These are phyloP conservation scores for Lactarius hengduanensis DNA, from an alignment of 768 basidiomycete species.

Conservation along the genomic window DNA sequence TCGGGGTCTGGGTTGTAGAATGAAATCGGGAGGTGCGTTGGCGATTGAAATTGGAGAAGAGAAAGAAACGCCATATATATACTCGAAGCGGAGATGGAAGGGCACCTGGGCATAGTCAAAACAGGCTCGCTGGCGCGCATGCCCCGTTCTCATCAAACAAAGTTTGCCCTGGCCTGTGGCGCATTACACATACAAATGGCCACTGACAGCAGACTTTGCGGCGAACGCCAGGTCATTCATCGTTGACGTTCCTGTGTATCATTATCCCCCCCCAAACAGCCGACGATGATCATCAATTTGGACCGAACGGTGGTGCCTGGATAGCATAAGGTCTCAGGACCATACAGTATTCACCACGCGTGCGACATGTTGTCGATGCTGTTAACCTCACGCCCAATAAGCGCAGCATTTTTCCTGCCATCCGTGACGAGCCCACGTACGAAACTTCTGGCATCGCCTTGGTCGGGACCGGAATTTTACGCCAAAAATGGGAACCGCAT, in stretches of 20 bases:
- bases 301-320: neutral
- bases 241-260: neutral
- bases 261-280: conserved; percentile 7
- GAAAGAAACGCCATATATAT: neutral
- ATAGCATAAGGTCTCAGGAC: neutral
- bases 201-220: conserved; percentile 1
- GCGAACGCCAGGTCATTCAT: conserved; percentile 4
- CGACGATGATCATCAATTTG: neutral
- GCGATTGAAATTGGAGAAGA: neutral
- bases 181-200: neutral
- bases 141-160: conserved; percentile 5
- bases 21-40: neutral
- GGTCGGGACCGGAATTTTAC: neutral
- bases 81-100: neutral
- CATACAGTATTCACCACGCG: neutral
- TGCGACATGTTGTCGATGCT: neutral
- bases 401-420: neutral
- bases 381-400: conserved; percentile 1
- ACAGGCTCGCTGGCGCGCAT: neutral
- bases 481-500: neutral
- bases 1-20: neutral
- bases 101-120: neutral
- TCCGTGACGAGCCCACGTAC: neutral
- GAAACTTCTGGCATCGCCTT: neutral
- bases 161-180: conserved; percentile 7